A percentile compares a stretch with the other conserved stretches of the same genome.
Evolutionary conservation across 1,284 basidiomycete genomes (phyloP).

Genomic region (Ganoderma leucocontextum): DNA sequence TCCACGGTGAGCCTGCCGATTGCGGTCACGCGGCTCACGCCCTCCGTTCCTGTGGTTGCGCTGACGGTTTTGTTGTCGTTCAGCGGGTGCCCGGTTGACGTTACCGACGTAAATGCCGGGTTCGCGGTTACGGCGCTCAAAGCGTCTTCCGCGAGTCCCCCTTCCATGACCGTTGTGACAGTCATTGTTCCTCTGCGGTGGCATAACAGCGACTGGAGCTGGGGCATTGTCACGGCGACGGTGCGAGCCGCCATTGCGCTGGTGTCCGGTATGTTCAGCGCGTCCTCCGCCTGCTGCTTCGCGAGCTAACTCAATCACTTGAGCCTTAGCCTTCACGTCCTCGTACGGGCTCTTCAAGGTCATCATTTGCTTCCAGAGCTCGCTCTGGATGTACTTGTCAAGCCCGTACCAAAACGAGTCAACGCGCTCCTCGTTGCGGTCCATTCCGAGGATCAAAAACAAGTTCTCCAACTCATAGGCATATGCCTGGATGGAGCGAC

Average conservation of each 20-base stretch:
- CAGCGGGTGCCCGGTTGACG: not conserved
- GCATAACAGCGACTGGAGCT: not conserved
- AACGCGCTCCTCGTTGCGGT: constrained; percentile 41
- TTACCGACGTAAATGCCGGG: not conserved
- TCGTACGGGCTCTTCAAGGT: constrained; percentile 34
- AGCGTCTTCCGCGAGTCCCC: not conserved
- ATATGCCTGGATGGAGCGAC: constrained; percentile 35
- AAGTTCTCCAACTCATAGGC: constrained; percentile 44
- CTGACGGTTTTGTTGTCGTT: not conserved
- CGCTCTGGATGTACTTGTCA: constrained; percentile 36
- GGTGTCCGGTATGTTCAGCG: not conserved
- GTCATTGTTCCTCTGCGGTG: not conserved
- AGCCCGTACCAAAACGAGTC: constrained; percentile 47
- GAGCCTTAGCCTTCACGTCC: constrained; percentile 16
- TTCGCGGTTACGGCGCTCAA: not conserved
- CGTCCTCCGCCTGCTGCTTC: not conserved
- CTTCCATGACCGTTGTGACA: not conserved
- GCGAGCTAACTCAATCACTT: constrained; percentile 27
- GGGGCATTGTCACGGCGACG: not conserved
- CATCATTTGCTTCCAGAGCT: constrained; percentile 40
- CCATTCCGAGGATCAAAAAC: constrained; percentile 42
- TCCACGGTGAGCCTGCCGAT: not conserved
- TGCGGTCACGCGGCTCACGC: not conserved
- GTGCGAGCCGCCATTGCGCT: not conserved
- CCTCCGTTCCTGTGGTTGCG: not conserved